Evolutionary conservation across 2,329 filamentous ascomycete genomes (phyloP), one percentile per base, ranked within the genome.

Genomic region (Cytospora schulzeri): DNA sequence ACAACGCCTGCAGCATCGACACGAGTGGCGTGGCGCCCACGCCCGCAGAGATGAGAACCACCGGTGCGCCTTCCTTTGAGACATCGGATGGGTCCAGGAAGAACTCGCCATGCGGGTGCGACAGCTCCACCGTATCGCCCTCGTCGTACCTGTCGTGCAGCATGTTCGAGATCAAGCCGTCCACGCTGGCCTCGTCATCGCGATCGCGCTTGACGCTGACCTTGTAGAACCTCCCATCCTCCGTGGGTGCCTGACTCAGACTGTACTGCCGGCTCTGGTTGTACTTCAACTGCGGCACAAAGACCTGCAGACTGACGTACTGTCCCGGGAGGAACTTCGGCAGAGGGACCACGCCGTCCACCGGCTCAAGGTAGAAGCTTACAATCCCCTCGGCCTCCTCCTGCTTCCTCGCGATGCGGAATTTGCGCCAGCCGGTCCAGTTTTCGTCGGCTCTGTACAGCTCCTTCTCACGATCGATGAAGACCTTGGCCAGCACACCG

Each of bases 251-350:
- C 70, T 91, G 87, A 71, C 86, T 90, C 63, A 94, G 80, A 55
- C 87, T 91, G 79, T 92, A 94, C 78, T 94, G 91, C 62, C 91
- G 79, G 64, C 87, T 86, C 75, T 94, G 91, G 64, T 82, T 77
- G 69, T 88, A 81, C n/a, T 84, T 83, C 26, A 90, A 80, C 56
- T 82, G 79, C 0, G 88, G 85, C 0, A 92, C 82, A 54, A 82
- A 78, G 1, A 90, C 74, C 68, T 85, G 85, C 60, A 93, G 75
- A 51, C 86, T 89, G 71, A 92, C 82, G 72, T 92, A 93, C 76
- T 93, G 90, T 41, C 91, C 91, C 0, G 91, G 89, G 51, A 82
- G 79, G 78, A 85, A 93, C 0, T 68, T 55, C 0, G 89, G 88
- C 15, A 93, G 78, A 1, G 75, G 70, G 53, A 69, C 51, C 35